Evolutionary conservation across 495 filamentous ascomycete genomes (phyloP).

Genomic region (Daldinia grandis): DNA sequence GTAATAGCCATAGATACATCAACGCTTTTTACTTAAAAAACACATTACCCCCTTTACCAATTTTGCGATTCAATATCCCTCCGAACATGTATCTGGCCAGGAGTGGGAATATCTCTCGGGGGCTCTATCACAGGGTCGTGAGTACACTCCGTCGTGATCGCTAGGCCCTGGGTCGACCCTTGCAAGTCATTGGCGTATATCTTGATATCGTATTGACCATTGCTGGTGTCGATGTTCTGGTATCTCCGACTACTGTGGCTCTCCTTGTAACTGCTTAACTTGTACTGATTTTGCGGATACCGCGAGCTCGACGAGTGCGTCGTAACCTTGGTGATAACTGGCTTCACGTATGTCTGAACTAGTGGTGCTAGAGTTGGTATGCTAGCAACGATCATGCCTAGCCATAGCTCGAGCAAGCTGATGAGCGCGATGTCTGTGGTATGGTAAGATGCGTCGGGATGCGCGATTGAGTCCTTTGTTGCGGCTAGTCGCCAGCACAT

Average conservation of each 20-base stretch:
- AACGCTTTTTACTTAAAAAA: neutral
- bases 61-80: neutral
- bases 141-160: conserved; percentile 1
- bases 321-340: neutral
- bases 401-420: neutral
- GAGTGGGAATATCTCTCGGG: neutral
- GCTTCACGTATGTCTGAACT: neutral
- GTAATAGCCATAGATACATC: neutral
- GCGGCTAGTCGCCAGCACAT: conserved; percentile 4
- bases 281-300: neutral
- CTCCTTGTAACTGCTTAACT: neutral
- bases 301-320: neutral
- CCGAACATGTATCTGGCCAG: neutral
- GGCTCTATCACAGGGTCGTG: neutral
- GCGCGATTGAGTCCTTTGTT: neutral
- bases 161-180: neutral
- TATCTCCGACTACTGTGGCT: neutral
- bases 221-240: neutral
- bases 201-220: neutral
- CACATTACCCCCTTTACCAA: neutral
- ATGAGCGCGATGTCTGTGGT: neutral
- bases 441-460: neutral
- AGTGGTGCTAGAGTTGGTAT: conserved; percentile 2
- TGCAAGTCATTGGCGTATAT: neutral
- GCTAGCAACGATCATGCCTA: conserved; percentile 1